Percentiles rank a stretch among this genome's conserved stretches.
phyloP scores from a whole-genome alignment of 352 stramenopile species.

The Phytophthora melonis region DNA sequence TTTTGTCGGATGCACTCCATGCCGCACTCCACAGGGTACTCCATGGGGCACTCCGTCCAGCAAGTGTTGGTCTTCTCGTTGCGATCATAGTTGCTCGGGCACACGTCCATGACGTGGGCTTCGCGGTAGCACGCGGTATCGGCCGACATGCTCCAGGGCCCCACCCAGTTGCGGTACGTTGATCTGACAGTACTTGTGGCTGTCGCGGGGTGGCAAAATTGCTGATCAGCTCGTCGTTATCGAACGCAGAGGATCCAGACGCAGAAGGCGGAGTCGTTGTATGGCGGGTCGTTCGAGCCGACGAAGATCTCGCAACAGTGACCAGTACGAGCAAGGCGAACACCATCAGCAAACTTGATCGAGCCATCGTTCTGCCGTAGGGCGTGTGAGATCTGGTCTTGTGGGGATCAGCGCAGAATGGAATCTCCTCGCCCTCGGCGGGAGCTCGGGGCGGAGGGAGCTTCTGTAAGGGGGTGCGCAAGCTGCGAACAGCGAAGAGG shows the following conservation, averaged over 20 bases:
- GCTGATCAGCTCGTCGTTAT: neutral
- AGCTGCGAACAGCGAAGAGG: too few relatives aligned
- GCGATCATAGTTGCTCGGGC: conserved; percentile 41
- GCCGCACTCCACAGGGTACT: conserved; percentile 55
- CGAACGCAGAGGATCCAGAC: conserved; percentile 6
- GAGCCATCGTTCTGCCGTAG: conserved; percentile 25
- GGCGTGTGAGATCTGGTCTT: neutral
- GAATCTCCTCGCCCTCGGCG: conserved; percentile 5
- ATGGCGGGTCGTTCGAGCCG: neutral
- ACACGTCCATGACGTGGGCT: conserved; percentile 39
- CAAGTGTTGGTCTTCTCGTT: conserved; percentile 54
- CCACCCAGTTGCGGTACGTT: conserved; percentile 45
- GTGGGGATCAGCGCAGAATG: conserved; percentile 17
- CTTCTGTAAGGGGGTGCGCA: too few relatives aligned
- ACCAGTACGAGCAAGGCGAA: conserved; percentile 4
- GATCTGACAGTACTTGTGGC: conserved; percentile 19
- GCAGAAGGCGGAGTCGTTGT: neutral
- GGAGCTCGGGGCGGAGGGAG: neutral
- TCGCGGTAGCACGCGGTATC: conserved; percentile 29
- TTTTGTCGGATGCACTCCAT: conserved; percentile 41
- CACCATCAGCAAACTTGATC: conserved; percentile 5
- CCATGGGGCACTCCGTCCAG: conserved; percentile 55
- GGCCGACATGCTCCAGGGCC: conserved; percentile 22
- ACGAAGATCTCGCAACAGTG: neutral
- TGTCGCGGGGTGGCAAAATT: neutral